Base-by-base conservation (phyloP, 805 yeast genomes). In the Jamesozyma piceae region DNA sequence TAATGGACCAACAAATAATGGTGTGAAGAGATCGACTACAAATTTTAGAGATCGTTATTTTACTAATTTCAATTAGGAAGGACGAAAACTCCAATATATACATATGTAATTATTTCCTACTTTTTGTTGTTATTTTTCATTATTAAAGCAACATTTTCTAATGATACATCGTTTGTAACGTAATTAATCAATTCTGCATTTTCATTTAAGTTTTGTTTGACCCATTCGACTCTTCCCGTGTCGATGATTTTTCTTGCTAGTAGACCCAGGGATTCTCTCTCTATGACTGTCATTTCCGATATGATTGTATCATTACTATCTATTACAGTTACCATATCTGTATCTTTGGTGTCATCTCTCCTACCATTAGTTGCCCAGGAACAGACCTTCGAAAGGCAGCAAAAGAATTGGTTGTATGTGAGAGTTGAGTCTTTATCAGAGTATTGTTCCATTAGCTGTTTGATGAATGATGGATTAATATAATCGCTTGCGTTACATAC, bases 341-440 rank as follows among this genome's bases (percentile, higher is more conserved):
- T 60, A 39, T 64, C 69, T 2, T 54, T 59, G 45, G 62, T 51
- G 2, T 67, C 70, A 0, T 68, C 66, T 40, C 71, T 62, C 17
- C 69, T 54, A 1, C 95, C 95, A 52, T 81, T 78, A 1, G 90
- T 86, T 0, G 95, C 95, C 95, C 96, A 88, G 2, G 95, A 79
- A 13, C 80, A 82, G 63, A 84, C 69, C 53, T 78, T 81, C 43
- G 73, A 72, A 37, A 89, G 56, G 14, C 68, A 66, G 4, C 51
- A 51, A 55, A 79, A 78, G 5, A 74, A 66, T 11, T 50, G 52
- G 11, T 44, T 35, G 29, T 56, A 49, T 1, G 45, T 18, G 9
- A 65, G 34, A 8, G 28, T 24, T 8, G 28, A 24, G 28, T 47
- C 46, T 8, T 50, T 11, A 26, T 41, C 44, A 27, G 32, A 34